These are phyloP conservation scores for Mycena galopus DNA, from an alignment of 768 basidiomycete species.

Conservation along the genomic window DNA sequence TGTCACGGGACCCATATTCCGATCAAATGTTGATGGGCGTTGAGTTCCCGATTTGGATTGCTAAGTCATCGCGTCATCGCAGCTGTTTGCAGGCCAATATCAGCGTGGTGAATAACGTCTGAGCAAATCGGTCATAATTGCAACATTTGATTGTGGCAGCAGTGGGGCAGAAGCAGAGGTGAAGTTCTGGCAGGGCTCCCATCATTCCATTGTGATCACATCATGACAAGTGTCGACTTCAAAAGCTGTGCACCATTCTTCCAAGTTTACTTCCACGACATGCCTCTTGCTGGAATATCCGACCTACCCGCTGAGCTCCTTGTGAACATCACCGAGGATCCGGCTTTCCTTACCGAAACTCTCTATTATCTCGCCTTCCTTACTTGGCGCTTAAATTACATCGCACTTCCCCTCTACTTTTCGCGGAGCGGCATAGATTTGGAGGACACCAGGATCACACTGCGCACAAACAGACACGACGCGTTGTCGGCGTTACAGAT, in stretches of 20 bases:
- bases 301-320: background rate
- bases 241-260: background rate
- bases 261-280: background rate
- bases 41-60: no score
- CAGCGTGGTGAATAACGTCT: no score
- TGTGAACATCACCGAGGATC: background rate
- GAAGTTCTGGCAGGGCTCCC: no score
- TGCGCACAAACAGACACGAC: background rate
- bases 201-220: no score
- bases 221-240: no score
- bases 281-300: background rate
- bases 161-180: no score
- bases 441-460: background rate
- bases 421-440: background rate
- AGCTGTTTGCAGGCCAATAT: no score
- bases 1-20: no score
- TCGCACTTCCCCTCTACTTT: background rate
- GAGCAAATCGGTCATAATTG: no score
- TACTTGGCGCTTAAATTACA: background rate
- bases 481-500: background rate
- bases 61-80: no score
- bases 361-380: background rate
- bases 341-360: background rate
- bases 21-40: no score
- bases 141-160: no score